phyloP scores from a whole-genome alignment of 2,329 filamentous ascomycete genomes.

The Fusarium albosuccineum region DNA sequence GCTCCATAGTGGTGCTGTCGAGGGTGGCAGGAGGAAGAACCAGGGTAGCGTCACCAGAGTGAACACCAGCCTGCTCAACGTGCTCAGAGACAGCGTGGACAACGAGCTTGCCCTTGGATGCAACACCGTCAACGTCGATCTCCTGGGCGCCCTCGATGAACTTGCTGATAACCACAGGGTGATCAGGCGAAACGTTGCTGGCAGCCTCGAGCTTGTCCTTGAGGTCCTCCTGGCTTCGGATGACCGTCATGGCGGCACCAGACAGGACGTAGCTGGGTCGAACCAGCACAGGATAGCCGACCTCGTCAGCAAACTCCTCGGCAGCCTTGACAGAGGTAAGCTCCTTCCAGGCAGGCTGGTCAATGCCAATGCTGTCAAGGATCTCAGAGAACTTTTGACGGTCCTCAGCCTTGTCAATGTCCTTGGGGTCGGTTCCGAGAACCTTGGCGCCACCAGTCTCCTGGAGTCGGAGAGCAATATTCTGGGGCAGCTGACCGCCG shows the following conservation, averaged over 20 bases:
- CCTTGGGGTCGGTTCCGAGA: conserved; percentile 89
- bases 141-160: conserved; percentile 98
- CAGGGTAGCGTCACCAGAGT: conserved; percentile 96
- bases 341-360: conserved; percentile 98
- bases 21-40: conserved; percentile 89
- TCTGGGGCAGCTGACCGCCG: conserved; percentile 95
- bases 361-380: conserved; percentile 94
- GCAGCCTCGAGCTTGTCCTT: conserved; percentile 96
- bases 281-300: conserved; percentile 94
- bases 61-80: conserved; percentile 96
- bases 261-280: conserved; percentile 96
- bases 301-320: conserved; percentile 85
- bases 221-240: conserved; percentile 87
- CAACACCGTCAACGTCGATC: conserved; percentile 96
- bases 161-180: conserved; percentile 98
- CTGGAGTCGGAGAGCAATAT: conserved; percentile 94
- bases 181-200: conserved; percentile 90
- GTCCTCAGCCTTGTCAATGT: conserved; percentile 98
- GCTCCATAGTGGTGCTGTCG: conserved; percentile 81
- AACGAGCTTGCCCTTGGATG: conserved; percentile 85
- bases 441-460: conserved; percentile 91
- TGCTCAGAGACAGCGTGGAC: conserved; percentile 96
- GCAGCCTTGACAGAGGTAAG: conserved; percentile 90
- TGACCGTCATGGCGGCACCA: conserved; percentile 98
- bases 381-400: conserved; percentile 99